Evolutionary conservation across 148 eudicot species (phyloP).

Genomic region (Vaccinium darrowii): DNA sequence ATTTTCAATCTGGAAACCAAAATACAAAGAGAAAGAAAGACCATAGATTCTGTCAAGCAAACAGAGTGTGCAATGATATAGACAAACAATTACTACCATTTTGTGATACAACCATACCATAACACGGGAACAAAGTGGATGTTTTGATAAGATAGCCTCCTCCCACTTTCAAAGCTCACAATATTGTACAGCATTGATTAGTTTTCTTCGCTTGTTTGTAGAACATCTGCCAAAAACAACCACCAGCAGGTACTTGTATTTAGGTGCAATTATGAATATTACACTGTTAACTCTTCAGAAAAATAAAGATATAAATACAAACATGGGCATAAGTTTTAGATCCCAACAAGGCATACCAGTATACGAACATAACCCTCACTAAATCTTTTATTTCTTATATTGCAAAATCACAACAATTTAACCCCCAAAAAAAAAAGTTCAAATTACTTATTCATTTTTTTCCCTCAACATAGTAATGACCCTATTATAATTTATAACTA

Average conservation of each 20-base stretch:
- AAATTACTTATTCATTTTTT: background rate
- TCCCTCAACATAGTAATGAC: background rate
- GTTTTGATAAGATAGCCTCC: background rate
- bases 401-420: background rate
- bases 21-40: background rate
- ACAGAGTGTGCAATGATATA: background rate
- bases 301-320: background rate
- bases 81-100: conserved; percentile 3
- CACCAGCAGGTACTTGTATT: background rate
- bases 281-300: background rate
- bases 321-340: background rate
- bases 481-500: background rate
- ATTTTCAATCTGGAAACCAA: conserved; percentile 9
- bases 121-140: conserved; percentile 1
- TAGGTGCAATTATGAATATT: background rate
- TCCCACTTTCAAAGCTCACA: conserved; percentile 29
- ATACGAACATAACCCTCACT: background rate
- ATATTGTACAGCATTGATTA: conserved; percentile 77
- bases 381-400: background rate
- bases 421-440: background rate
- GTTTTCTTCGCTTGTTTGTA: conserved; percentile 93
- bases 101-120: background rate
- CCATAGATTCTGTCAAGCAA: conserved; percentile 13
- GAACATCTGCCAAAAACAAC: conserved; percentile 67
- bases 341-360: background rate